A percentile compares a stretch with the other conserved stretches of the same genome.
Conservation (phyloP, 2,329 filamentous ascomycete species). For the Eurotiales sp. region DNA sequence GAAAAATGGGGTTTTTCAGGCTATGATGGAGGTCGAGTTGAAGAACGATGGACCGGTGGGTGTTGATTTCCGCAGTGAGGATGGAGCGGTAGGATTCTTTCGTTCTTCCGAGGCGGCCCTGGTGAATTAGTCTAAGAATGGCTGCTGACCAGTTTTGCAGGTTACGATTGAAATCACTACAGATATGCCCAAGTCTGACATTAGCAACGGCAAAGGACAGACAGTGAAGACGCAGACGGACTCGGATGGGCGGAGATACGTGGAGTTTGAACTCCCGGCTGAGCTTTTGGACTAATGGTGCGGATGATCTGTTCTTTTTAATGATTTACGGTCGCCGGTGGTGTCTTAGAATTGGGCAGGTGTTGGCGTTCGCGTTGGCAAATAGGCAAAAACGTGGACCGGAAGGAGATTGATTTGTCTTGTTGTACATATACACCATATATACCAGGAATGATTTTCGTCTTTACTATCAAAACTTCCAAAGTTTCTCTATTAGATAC, state of each 20-base stretch:
- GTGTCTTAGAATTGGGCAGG: background rate
- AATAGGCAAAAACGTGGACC: background rate
- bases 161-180: constrained; percentile 47
- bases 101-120: constrained; percentile 26
- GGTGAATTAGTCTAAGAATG: no score
- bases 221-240: constrained; percentile 9
- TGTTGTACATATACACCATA: background rate
- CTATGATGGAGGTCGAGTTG: constrained; percentile 96
- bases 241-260: constrained; percentile 5
- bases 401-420: background rate
- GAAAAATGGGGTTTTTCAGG: constrained; percentile 94
- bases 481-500: no score
- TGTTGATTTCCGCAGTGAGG: constrained; percentile 56
- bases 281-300: constrained; percentile 21
- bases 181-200: constrained; percentile 39
- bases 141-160: constrained; percentile 22
- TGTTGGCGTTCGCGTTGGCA: background rate
- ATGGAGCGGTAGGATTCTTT: constrained; percentile 49
- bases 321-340: background rate
- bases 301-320: background rate
- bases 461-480: no score
- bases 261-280: constrained; percentile 20
- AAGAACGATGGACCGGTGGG: constrained; percentile 79
- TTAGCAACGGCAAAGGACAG: constrained; percentile 15
- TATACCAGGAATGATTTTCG: no score